These are phyloP conservation scores for Seminavis robusta DNA, from an alignment of 108 stramenopile genomes.

Conservation along the genomic window DNA sequence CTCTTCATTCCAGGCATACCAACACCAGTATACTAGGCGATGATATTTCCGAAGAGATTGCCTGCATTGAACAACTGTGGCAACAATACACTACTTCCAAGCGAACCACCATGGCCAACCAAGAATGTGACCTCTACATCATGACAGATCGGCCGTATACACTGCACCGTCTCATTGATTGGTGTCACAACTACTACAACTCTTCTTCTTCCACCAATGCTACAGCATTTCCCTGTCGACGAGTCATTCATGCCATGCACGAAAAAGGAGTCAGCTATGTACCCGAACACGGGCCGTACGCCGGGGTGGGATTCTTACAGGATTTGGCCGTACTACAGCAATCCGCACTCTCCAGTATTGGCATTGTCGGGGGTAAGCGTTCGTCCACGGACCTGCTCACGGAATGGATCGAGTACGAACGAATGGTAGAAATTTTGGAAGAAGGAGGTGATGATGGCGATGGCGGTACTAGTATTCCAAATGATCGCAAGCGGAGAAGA, in stretches of 20 bases:
- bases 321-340: slow-evolving; percentile 16
- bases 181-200: too few species aligned
- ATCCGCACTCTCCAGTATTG: too few species aligned
- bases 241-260: neutral
- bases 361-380: neutral
- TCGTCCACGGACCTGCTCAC: neutral
- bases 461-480: too few species aligned
- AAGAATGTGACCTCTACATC: slow-evolving; percentile 1
- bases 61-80: too few species aligned
- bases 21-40: too few species aligned
- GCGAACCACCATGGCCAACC: too few species aligned
- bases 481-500: too few species aligned
- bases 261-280: neutral
- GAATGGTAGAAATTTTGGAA: too few species aligned
- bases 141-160: slow-evolving; percentile 14
- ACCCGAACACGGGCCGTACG: slow-evolving; percentile 17
- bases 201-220: neutral
- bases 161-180: neutral
- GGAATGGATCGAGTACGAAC: neutral
- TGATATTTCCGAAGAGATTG: too few species aligned
- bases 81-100: too few species aligned
- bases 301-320: slow-evolving; percentile 18
- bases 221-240: neutral
- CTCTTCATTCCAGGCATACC: too few species aligned
- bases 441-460: too few species aligned